phyloP scores from a whole-genome alignment of 352 stramenopile species.

The Phytophthora capsici region DNA sequence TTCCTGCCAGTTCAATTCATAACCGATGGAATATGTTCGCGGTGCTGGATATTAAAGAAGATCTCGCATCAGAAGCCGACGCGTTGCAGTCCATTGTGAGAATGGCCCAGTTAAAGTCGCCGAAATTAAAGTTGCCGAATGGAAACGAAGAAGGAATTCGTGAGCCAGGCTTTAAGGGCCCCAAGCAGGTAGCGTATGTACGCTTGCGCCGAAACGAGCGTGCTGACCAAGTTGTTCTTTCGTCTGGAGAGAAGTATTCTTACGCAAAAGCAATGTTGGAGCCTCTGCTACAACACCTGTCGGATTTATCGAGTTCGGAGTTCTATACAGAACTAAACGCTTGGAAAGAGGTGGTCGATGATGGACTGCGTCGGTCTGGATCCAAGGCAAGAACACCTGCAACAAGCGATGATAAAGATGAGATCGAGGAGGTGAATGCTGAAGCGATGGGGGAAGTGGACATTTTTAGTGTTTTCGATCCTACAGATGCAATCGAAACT shows the following conservation, averaged over 20 bases:
- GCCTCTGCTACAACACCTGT: conserved; percentile 20
- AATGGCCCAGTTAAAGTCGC: conserved; percentile 1
- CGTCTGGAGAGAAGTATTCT: conserved; percentile 8
- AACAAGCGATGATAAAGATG: not conserved
- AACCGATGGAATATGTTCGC: conserved; percentile 3
- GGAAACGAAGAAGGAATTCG: no score
- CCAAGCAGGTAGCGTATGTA: conserved; percentile 11
- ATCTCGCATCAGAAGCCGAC: no score
- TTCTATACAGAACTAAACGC: conserved; percentile 15
- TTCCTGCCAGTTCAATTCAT: not conserved
- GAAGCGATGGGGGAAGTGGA: no score
- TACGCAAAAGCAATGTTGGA: conserved; percentile 20
- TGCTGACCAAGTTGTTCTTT: conserved; percentile 10
- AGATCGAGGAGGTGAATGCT: conserved; percentile 1
- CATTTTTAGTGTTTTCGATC: no score
- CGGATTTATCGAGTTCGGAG: conserved; percentile 5
- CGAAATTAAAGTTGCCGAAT: conserved; percentile 10
- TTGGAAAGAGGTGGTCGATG: conserved; percentile 16
- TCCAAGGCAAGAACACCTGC: not conserved
- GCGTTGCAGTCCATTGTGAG: not conserved
- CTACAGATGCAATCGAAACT: no score
- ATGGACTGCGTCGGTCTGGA: no score
- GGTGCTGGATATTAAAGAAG: conserved; percentile 2
- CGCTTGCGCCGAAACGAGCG: conserved; percentile 9
- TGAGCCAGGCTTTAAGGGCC: not conserved